phyloP scores from a whole-genome alignment of 495 filamentous ascomycete genomes.

The Aspergillus coremiiformis region DNA sequence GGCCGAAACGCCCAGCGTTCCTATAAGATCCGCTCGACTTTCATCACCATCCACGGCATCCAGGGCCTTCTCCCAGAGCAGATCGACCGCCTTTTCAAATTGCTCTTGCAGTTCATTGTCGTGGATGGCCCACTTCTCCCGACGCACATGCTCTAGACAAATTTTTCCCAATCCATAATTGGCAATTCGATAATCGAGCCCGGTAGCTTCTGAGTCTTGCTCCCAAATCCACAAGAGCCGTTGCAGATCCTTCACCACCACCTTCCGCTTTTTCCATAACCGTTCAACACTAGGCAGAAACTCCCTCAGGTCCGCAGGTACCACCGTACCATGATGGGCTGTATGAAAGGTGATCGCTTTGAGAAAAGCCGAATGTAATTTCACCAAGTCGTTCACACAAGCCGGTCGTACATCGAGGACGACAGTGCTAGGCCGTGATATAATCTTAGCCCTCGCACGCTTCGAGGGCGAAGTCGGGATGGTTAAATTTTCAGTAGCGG shows the following conservation, averaged over 20 bases:
- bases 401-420: constrained; percentile 20
- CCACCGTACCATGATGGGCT: constrained; percentile 32
- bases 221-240: constrained; percentile 38
- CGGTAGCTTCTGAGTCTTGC: constrained; percentile 16
- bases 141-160: constrained; percentile 23
- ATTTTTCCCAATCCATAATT: constrained; percentile 41
- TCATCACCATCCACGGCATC: constrained; percentile 23
- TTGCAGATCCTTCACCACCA: constrained; percentile 37
- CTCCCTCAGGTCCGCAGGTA: constrained; percentile 36
- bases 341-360: constrained; percentile 35
- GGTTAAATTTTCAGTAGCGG: constrained; percentile 1
- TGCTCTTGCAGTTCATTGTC: constrained; percentile 29
- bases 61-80: constrained; percentile 33
- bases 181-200: constrained; percentile 28
- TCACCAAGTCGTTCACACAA: constrained; percentile 29
- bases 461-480: constrained; percentile 27
- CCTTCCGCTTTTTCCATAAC: constrained; percentile 44
- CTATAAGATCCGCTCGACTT: constrained; percentile 19
- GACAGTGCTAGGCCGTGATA: not conserved
- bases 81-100: constrained; percentile 33
- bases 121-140: constrained; percentile 13
- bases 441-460: constrained; percentile 6
- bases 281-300: constrained; percentile 34
- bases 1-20: constrained; percentile 27
- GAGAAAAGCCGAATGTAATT: constrained; percentile 33